A percentile compares a stretch with the other conserved stretches of the same genome.
Conservation (phyloP, 1,284 basidiomycete genomes). For the Phylloboletellus chloephorus region DNA sequence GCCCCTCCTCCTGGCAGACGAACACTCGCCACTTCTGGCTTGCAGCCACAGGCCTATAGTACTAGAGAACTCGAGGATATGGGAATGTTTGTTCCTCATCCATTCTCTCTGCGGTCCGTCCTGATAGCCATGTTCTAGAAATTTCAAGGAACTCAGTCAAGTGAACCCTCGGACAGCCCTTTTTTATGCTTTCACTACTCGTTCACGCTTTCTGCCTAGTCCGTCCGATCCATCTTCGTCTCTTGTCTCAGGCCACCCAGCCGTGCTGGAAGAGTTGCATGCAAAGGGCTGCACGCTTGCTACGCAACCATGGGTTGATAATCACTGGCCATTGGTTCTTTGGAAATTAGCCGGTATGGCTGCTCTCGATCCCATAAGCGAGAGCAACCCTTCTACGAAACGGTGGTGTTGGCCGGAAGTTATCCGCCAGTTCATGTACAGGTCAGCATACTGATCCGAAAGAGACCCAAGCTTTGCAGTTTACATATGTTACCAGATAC, state of each 20-base stretch:
- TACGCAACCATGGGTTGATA: slow-evolving; percentile 78
- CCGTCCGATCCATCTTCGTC: slow-evolving; percentile 16
- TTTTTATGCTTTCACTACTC: slow-evolving; percentile 60
- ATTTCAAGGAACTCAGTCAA: slow-evolving; percentile 49
- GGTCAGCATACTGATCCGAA: slow-evolving; percentile 44
- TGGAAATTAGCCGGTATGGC: slow-evolving; percentile 93
- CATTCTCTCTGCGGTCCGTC: slow-evolving; percentile 2
- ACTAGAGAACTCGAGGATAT: slow-evolving; percentile 46
- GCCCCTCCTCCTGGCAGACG: slow-evolving; percentile 39
- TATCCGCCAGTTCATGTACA: slow-evolving; percentile 78
- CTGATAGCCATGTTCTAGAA: slow-evolving; percentile 35
- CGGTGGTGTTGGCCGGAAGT: slow-evolving; percentile 81
- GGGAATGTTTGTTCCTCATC: slow-evolving; percentile 49
- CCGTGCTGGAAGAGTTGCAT: slow-evolving; percentile 50
- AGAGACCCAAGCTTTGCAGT: slow-evolving; percentile 1
- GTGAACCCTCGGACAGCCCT: slow-evolving; percentile 56
- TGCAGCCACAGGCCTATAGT: slow-evolving; percentile 55
- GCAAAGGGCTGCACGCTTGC: slow-evolving; percentile 55
- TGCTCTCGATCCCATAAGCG: slow-evolving; percentile 61
- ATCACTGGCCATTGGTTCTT: slow-evolving; percentile 86
- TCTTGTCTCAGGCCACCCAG: slow-evolving; percentile 43
- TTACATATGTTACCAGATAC: slow-evolving; percentile 52
- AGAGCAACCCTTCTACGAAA: slow-evolving; percentile 41
- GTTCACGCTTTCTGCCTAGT: slow-evolving; percentile 22
- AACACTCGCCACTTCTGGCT: slow-evolving; percentile 45